Evolutionary conservation across 2,329 filamentous ascomycete genomes (phyloP), one percentile per base, ranked within the genome.

Genomic region (Rhinocladiella mackenziei): DNA sequence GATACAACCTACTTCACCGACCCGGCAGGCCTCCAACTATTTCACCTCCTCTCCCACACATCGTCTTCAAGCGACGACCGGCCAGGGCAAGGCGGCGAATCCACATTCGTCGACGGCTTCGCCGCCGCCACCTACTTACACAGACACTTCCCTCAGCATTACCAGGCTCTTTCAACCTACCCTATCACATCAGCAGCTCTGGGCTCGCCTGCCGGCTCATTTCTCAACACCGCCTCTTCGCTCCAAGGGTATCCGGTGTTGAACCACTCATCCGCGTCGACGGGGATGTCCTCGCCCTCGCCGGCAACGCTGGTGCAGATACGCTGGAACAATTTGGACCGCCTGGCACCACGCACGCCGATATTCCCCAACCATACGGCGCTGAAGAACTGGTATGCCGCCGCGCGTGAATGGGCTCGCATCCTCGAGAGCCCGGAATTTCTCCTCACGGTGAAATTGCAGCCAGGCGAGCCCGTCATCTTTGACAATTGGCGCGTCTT

Each of bases 1-100:
- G 92, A 98, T 67, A 97, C 80, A 5, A 95, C 91, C 1, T 97
- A 98, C 66, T 97, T 97, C 68, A 89, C 81, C 15, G 91, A 97
- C 52, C 91, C 92, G 0, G 83, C 86, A 2, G 88, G 91, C 7
- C 75, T 98, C 23, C 92, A 98, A 64, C 81, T 92, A 18, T 94
- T 98, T 65, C 92, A 98, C 61, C 73, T 96, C 34, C 76, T 97
- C 19, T 92, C 86, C 0, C 87, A 94, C 63, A 83, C 81, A 5
- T 43, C 48, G 19, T 10, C 43, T 3, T 25, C 26, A 9, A 37
- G 45, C 36, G 23, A 46, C 2, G 28, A 32, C 3, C 2, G 76
- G 80, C 15, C 63, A 64, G 2, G 58, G 59, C n/a, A 51, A 46
- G 92, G 91, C 7, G 92, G 92, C 4, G 73, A 80, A 39, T 89